Evolutionary conservation across 2,329 filamentous ascomycete species (phyloP).

Genomic region (Beauveria asiatica): DNA sequence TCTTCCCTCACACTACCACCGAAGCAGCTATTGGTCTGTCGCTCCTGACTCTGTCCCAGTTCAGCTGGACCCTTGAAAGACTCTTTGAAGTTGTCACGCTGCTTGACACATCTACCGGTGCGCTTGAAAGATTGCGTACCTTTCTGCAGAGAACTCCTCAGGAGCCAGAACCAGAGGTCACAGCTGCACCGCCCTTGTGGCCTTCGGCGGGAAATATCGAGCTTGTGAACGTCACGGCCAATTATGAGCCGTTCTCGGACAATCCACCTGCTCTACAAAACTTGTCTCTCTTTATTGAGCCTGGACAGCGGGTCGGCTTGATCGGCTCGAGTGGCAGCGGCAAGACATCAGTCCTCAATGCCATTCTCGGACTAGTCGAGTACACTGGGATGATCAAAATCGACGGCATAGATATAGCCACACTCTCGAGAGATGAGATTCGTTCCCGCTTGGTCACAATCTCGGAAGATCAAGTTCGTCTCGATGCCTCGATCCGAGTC

Average conservation of each 20-base stretch:
- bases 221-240: background rate
- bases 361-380: constrained; percentile 1
- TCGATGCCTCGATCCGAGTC: constrained; percentile 32
- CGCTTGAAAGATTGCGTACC: background rate
- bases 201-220: background rate
- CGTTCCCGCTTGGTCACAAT: constrained; percentile 33
- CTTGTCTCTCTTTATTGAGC: background rate
- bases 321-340: constrained; percentile 5
- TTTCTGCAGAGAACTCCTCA: background rate
- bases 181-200: background rate
- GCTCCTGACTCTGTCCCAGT: background rate
- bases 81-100: background rate
- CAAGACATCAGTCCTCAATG: constrained; percentile 4
- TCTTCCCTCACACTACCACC: background rate
- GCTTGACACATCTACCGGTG: background rate
- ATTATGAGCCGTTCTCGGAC: background rate
- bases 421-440: constrained; percentile 30
- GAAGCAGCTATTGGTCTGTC: constrained; percentile 1
- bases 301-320: constrained; percentile 4
- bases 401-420: constrained; percentile 32
- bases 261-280: background rate
- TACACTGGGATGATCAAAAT: constrained; percentile 26
- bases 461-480: constrained; percentile 37
- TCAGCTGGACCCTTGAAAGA: constrained; percentile 1
- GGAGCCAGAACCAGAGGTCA: background rate